These are phyloP conservation scores for Mallotus nudiflorus DNA, from an alignment of 345 rosid genomes.

Conservation along the genomic window DNA sequence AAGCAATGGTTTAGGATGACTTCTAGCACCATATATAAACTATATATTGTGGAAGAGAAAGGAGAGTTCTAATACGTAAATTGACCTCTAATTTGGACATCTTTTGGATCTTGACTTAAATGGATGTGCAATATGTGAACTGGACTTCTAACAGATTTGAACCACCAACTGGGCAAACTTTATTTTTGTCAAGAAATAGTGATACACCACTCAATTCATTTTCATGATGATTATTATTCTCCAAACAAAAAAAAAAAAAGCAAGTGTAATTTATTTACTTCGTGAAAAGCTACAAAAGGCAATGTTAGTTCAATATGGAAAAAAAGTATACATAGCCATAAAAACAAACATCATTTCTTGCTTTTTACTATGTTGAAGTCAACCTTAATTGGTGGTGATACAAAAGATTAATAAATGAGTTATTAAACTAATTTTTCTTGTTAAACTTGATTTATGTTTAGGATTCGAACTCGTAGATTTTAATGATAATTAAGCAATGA, in stretches of 20 bases:
- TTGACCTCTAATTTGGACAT: conserved; percentile 7
- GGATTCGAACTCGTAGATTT: no score
- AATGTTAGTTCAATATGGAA: no score
- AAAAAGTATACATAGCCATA: no score
- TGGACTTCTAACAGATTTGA: not conserved
- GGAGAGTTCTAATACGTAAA: not conserved
- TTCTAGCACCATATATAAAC: not conserved
- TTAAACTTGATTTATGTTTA: no score
- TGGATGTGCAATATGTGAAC: not conserved
- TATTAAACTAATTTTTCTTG: no score
- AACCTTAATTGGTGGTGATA: not conserved
- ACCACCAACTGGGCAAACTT: not conserved
- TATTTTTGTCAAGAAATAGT: not conserved
- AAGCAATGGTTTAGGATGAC: conserved; percentile 6
- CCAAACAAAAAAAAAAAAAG: no score
- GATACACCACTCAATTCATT: not conserved
- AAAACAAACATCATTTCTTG: no score
- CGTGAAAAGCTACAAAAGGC: not conserved
- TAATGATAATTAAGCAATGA: no score
- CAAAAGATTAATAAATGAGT: no score
- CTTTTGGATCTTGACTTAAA: not conserved
- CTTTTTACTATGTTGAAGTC: not conserved
- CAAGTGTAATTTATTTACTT: conserved; percentile 1
- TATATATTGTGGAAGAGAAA: no score
- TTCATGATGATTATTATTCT: not conserved